Evolutionary conservation across 2,329 filamentous ascomycete genomes (phyloP), one percentile per base, ranked within the genome.

Genomic region (Ceratocystis alfenasii): DNA sequence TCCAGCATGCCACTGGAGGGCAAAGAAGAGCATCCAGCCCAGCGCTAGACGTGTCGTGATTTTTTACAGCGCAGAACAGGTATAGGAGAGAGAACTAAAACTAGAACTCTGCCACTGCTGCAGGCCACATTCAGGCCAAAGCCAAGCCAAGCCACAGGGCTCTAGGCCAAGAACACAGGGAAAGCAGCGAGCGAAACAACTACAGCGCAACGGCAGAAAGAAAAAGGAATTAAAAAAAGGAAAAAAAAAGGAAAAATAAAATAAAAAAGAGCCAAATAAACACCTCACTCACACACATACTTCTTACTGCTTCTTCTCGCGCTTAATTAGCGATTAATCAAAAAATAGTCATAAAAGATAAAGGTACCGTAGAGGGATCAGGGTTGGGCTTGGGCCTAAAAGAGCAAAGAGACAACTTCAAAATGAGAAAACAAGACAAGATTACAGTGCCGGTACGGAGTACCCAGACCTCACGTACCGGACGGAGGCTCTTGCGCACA

Each of bases 381-480:
- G 53, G 53, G 22, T 33, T 57, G 53, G 53, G 28, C 53, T 57
- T 57, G 12, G 10, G 15, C 53, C 53, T 28, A 57, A 57, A 57
- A 30, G 53, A 57, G 53, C 53, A 30, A 57, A 28, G 53, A 57
- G 53, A 57, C 53, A 57, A 33, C 53, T 28, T 10, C 20, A n/a
- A 8, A 53, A n/a, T 30, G 53, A 57, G 53, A 33, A 17, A 57
- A 33, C 53, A 57, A 30, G 53, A 57, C 53, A 57, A 57, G 53
- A 57, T 57, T 57, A 57, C 53, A 57, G 53, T 57, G 53, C 53
- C 53, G 53, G 53, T 57, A 57, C 53, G 53, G 53, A 57, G 53
- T 57, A 57, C 53, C 53, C 53, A 57, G 28, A 5, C 4, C 53
- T n/a, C 53, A 57, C 53, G 53, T 57, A 57, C 28, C 53, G 53